Percentiles rank a stretch among this genome's conserved stretches.
phyloP scores from a whole-genome alignment of 2,329 filamentous ascomycete genomes.

The Ploettnerulaceae sp. region DNA sequence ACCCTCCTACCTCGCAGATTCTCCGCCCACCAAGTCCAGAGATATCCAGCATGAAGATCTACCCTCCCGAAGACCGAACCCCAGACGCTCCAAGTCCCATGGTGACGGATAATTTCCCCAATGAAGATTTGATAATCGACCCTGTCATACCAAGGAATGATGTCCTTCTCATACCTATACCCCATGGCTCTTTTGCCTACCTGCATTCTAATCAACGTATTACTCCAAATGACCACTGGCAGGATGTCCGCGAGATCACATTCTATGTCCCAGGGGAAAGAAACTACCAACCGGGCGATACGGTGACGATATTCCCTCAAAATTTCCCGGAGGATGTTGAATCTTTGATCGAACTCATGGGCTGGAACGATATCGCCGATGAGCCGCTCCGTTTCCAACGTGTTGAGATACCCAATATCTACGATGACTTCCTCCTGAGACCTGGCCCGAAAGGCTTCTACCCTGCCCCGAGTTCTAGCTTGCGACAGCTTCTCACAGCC shows the following conservation, averaged over 20 bases:
- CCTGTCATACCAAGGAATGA: neutral
- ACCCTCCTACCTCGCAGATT: neutral
- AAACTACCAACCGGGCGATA: slow-evolving; percentile 65
- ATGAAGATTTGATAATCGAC: slow-evolving; percentile 11
- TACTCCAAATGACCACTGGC: slow-evolving; percentile 77
- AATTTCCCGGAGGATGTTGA: slow-evolving; percentile 82
- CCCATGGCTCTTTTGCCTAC: slow-evolving; percentile 24
- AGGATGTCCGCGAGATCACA: slow-evolving; percentile 82
- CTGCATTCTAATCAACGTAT: slow-evolving; percentile 65
- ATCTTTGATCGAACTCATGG: slow-evolving; percentile 71
- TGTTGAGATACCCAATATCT: slow-evolving; percentile 15
- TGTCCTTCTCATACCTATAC: slow-evolving; percentile 14
- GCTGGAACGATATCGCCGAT: slow-evolving; percentile 72
- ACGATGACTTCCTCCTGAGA: slow-evolving; percentile 26
- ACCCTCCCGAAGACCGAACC: neutral
- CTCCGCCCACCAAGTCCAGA: neutral
- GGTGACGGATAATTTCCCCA: slow-evolving; percentile 11
- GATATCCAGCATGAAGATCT: neutral
- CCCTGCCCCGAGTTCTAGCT: slow-evolving; percentile 39
- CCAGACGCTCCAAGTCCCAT: slow-evolving; percentile 7
- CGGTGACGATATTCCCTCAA: slow-evolving; percentile 77
- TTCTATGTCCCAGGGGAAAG: slow-evolving; percentile 46
- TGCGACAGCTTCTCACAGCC: slow-evolving; percentile 72
- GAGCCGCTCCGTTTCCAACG: slow-evolving; percentile 51
- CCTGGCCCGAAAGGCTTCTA: slow-evolving; percentile 28